Conservation (phyloP, 2,329 filamentous ascomycete species). For the Alternaria sp. region DNA sequence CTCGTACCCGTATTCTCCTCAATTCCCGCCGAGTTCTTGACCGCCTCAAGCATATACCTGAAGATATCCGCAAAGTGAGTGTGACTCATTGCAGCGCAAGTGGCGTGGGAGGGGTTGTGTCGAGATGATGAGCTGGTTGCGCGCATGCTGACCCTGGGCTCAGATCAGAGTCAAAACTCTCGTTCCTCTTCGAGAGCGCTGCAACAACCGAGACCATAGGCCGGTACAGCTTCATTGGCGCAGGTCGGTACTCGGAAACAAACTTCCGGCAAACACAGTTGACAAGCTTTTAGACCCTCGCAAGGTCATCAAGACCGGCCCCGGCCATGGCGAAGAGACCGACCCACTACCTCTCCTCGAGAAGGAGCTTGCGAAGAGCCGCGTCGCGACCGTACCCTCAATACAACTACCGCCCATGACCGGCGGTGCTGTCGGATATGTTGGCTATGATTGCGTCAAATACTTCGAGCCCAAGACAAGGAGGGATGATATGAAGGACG, state of each 20-base stretch:
- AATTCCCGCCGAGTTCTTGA: slow-evolving; percentile 90
- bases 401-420: slow-evolving; percentile 85
- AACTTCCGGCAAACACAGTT: slow-evolving; percentile 5
- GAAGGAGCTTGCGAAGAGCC: slow-evolving; percentile 77
- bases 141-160: slow-evolving; percentile 17
- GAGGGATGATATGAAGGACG: slow-evolving; percentile 83
- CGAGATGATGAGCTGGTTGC: neutral
- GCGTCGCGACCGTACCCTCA: slow-evolving; percentile 83
- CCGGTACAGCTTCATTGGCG: slow-evolving; percentile 93
- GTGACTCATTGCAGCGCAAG: slow-evolving; percentile 41
- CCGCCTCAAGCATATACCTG: slow-evolving; percentile 92
- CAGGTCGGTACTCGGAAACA: slow-evolving; percentile 60
- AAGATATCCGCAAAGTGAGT: slow-evolving; percentile 80
- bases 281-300: slow-evolving; percentile 59
- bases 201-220: slow-evolving; percentile 91
- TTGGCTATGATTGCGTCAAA: slow-evolving; percentile 95
- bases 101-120: neutral
- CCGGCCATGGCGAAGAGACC: slow-evolving; percentile 81
- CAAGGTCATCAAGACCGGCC: slow-evolving; percentile 86
- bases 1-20: slow-evolving; percentile 83
- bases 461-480: slow-evolving; percentile 99
- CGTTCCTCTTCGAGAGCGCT: slow-evolving; percentile 95
- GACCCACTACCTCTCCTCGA: slow-evolving; percentile 88
- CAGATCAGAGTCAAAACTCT: slow-evolving; percentile 74
- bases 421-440: slow-evolving; percentile 93